These are phyloP conservation scores for Platismatia glauca DNA, from an alignment of 495 filamentous ascomycete genomes.

Conservation along the genomic window DNA sequence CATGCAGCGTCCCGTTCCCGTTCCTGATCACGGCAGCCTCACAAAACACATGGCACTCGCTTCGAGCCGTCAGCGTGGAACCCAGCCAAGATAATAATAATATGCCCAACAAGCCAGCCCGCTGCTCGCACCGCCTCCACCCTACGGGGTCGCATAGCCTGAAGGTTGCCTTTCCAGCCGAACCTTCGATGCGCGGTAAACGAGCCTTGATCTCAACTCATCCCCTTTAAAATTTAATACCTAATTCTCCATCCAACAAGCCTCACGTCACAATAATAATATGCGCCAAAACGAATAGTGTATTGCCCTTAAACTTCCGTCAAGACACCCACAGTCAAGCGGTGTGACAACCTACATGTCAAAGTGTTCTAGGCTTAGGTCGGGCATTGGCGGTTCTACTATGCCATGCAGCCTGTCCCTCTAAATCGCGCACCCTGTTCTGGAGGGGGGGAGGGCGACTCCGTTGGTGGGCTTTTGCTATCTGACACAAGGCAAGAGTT, in stretches of 20 bases:
- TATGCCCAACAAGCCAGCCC: background rate
- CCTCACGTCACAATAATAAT: too few species aligned
- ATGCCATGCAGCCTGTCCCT: slow-evolving; percentile 1
- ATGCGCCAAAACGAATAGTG: background rate
- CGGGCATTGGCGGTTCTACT: slow-evolving; percentile 1
- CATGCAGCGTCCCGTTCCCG: slow-evolving; percentile 19
- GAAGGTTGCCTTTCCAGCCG: slow-evolving; percentile 7
- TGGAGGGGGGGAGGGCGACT: background rate
- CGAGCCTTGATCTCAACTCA: background rate
- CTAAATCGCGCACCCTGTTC: slow-evolving; percentile 3
- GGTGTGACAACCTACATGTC: slow-evolving; percentile 13
- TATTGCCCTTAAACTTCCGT: background rate
- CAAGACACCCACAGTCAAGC: background rate
- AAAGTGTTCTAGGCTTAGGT: slow-evolving; percentile 3
- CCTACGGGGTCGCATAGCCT: slow-evolving; percentile 9
- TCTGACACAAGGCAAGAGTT: background rate
- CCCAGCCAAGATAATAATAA: slow-evolving; percentile 8
- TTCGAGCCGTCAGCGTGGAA: slow-evolving; percentile 16
- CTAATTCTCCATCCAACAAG: too few species aligned
- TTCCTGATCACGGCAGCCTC: slow-evolving; percentile 14
- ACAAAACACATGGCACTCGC: slow-evolving; percentile 17
- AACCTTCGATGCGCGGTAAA: slow-evolving; percentile 16
- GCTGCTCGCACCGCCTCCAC: slow-evolving; percentile 3
- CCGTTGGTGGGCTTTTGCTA: background rate
- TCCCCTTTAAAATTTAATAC: too few species aligned